Conservation (phyloP, 2,329 filamentous ascomycete species). For the Stachybotrys chartarum region DNA sequence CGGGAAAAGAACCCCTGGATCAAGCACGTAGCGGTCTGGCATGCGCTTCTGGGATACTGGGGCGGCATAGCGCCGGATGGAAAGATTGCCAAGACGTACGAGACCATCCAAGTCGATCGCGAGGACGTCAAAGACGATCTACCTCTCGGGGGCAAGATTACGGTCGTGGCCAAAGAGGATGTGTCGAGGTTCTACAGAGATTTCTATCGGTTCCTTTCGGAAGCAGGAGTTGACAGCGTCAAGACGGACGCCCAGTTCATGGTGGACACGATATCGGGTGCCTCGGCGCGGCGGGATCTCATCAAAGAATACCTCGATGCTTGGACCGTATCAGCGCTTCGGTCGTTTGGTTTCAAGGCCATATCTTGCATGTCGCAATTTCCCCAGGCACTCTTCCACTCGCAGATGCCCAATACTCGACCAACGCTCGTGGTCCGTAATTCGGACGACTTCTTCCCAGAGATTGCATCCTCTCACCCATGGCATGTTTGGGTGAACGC, state of each 20-base stretch:
- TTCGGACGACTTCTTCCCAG: conserved; percentile 87
- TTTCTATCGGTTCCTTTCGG: conserved; percentile 77
- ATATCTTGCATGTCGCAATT: conserved; percentile 95
- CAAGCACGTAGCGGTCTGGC: conserved; percentile 87
- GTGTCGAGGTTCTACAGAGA: conserved; percentile 75
- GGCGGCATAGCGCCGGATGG: conserved; percentile 74
- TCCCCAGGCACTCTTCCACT: conserved; percentile 79
- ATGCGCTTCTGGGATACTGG: conserved; percentile 86
- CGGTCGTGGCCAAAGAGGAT: conserved; percentile 67
- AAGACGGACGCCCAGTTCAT: conserved; percentile 94
- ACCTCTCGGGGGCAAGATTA: conserved; percentile 57
- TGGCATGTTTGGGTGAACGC: conserved; percentile 97
- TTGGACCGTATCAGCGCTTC: conserved; percentile 72
- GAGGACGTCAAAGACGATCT: conserved; percentile 30
- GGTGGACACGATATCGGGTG: conserved; percentile 65
- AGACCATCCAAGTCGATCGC: conserved; percentile 56
- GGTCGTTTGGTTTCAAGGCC: conserved; percentile 67
- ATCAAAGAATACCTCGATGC: conserved; percentile 75
- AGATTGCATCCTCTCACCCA: conserved; percentile 70
- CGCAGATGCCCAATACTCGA: conserved; percentile 69
- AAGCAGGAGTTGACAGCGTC: conserved; percentile 72
- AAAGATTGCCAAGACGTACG: conserved; percentile 69
- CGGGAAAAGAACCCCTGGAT: conserved; percentile 64
- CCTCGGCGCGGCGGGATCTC: conserved; percentile 63
- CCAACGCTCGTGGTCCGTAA: conserved; percentile 73